Percentiles rank a stretch among this genome's conserved stretches.
phyloP scores from a whole-genome alignment of 768 basidiomycete species.

The Hygrophorus pudorinus region DNA sequence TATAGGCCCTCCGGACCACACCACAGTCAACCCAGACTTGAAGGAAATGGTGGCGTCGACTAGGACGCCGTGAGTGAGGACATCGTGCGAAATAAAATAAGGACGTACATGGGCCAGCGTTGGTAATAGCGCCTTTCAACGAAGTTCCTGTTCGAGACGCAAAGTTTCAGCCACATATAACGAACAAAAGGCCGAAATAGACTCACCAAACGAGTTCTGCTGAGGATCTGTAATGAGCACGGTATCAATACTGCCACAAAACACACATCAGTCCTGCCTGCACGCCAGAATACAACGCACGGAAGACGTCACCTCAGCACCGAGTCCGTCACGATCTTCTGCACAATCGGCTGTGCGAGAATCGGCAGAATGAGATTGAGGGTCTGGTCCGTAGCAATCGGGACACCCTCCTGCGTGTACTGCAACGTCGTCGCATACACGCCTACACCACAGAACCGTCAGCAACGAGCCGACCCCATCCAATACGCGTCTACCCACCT shows the following conservation, averaged over 20 bases:
- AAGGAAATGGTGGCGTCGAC: slow-evolving; percentile 66
- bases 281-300: neutral
- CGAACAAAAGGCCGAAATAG: neutral
- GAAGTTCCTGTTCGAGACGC: slow-evolving; percentile 27
- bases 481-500: slow-evolving; percentile 24
- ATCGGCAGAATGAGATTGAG: slow-evolving; percentile 57
- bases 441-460: slow-evolving; percentile 26
- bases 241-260: slow-evolving; percentile 35
- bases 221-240: slow-evolving; percentile 53
- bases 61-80: slow-evolving; percentile 10
- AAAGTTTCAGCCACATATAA: neutral
- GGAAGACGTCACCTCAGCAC: slow-evolving; percentile 33
- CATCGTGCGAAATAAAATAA: neutral
- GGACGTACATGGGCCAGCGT: slow-evolving; percentile 62
- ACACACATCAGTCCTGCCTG: neutral
- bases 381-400: slow-evolving; percentile 49
- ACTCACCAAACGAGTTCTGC: slow-evolving; percentile 46
- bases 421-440: slow-evolving; percentile 52
- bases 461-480: neutral
- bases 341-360: slow-evolving; percentile 66
- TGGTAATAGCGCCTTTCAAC: slow-evolving; percentile 53
- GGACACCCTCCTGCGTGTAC: slow-evolving; percentile 48
- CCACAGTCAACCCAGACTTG: slow-evolving; percentile 47
- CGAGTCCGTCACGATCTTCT: slow-evolving; percentile 54
- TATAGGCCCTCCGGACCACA: slow-evolving; percentile 47